A percentile compares a stretch with the other conserved stretches of the same genome.
Conservation (phyloP, 768 basidiomycete species). For the Boletus patriciae region DNA sequence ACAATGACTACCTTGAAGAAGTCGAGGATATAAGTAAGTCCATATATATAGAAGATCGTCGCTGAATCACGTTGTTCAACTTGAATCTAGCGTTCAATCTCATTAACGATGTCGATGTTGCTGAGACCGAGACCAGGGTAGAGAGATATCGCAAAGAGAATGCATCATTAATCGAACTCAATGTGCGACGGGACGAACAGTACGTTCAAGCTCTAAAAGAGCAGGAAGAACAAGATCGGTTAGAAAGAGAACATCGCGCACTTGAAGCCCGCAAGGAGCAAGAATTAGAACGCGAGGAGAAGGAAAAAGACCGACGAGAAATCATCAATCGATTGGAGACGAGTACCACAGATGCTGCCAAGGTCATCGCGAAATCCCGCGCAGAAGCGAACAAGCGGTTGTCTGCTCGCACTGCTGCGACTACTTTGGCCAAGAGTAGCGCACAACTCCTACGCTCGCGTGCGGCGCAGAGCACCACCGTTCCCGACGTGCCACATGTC, state of each 20-base stretch:
- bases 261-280: slow-evolving; percentile 64
- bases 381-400: slow-evolving; percentile 63
- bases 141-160: slow-evolving; percentile 77
- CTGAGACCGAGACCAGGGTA: slow-evolving; percentile 82
- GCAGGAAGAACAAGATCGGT: slow-evolving; percentile 77
- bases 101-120: slow-evolving; percentile 81
- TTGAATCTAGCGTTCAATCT: slow-evolving; percentile 80
- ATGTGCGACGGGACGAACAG: slow-evolving; percentile 78
- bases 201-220: slow-evolving; percentile 70
- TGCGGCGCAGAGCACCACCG: slow-evolving; percentile 60
- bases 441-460: slow-evolving; percentile 58
- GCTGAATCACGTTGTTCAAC: not conserved
- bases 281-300: slow-evolving; percentile 75
- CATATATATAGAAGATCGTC: not conserved
- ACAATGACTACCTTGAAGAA: slow-evolving; percentile 95
- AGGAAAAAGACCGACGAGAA: slow-evolving; percentile 66
- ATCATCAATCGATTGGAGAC: slow-evolving; percentile 83
- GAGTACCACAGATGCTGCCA: slow-evolving; percentile 66
- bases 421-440: slow-evolving; percentile 43
- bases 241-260: slow-evolving; percentile 68
- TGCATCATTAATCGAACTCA: slow-evolving; percentile 78
- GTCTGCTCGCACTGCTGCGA: slow-evolving; percentile 50
- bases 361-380: slow-evolving; percentile 67
- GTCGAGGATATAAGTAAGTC: slow-evolving; percentile 85
- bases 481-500: slow-evolving; percentile 79